Evolutionary conservation across 108 stramenopile genomes (phyloP), one percentile per base, ranked within the genome.

Genomic region (Cylindrotheca fusiformis): DNA sequence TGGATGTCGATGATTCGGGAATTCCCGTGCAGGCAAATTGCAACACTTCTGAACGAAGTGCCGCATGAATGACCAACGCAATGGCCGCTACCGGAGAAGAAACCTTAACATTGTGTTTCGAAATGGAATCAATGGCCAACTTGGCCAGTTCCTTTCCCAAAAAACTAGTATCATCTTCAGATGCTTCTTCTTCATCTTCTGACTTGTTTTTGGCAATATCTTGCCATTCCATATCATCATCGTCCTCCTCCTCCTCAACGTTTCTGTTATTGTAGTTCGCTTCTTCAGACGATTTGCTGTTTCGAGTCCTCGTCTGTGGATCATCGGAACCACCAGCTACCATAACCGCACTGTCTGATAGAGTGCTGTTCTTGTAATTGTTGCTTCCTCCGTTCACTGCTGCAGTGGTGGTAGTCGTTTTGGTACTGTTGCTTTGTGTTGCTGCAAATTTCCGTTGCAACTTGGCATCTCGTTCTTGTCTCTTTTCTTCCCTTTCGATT

Each of bases 11-110:
- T 0, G 51, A 24, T 41, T 75, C 71, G 5, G 87, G 87, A 32
- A 87, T 55, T 22, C 87, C 85, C 10, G 85, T 88, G 70, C 87
- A 88, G 32, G 63, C 56, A 66, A 88, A 83, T 8, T 71, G 71
- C 52, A 77, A 51, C 5, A 29, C n/a, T 8, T 74, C 52, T 25
- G 77, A 71, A 63, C 81, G 45, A 19, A 93, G 25, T 0, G 87
- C 73, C 10, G 80, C 69, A 67, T 93, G 91, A 22, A 93, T 44
- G 6, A 73, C 83, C 50, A 85, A 47, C 8, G 77, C 84, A 48
- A 89, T 45, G 10, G 88, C 91, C 19, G 84, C 84, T 18, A 89
- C 19, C 0, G 88, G 83, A 29, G 79, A 71, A 20, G 41, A 31
- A n/a, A 80, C 84, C 18, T 61, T 29, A 14, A 63, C 64, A 18